Evolutionary conservation across 2,329 filamentous ascomycete genomes (phyloP).

Genomic region (Paracoccidioides brasiliensis): DNA sequence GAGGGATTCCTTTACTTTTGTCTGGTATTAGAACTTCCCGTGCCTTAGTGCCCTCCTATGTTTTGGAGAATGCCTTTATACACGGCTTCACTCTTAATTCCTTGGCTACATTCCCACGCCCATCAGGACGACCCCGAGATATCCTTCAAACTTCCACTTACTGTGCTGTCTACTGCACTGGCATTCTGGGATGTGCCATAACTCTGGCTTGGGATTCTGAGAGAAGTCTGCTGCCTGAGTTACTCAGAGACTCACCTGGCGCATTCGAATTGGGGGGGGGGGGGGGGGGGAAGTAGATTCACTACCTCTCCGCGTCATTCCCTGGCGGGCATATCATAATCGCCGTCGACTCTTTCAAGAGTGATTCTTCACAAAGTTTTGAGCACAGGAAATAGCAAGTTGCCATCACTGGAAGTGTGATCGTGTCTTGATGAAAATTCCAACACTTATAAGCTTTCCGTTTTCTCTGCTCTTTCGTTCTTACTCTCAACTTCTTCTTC

Average conservation of each 20-base stretch:
- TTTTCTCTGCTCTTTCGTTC: not conserved
- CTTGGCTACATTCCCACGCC: not conserved
- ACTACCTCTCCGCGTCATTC: not conserved
- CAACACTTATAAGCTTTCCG: not conserved
- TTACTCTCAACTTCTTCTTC: not conserved
- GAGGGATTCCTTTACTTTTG: not conserved
- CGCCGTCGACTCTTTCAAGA: not conserved
- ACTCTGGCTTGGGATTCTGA: not conserved
- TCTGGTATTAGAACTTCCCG: not conserved
- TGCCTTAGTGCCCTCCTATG: not conserved
- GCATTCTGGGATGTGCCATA: not conserved
- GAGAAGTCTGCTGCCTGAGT: not conserved
- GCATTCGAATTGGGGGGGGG: no score
- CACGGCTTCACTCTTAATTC: not conserved
- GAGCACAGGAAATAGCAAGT: not conserved
- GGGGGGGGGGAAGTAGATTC: not conserved
- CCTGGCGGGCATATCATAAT: not conserved
- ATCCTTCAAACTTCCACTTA: not conserved
- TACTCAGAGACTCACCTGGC: not conserved
- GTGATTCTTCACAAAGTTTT: not conserved
- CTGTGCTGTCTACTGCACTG: not conserved
- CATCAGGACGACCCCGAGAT: not conserved
- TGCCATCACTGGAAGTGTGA: not conserved
- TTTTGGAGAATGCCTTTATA: conserved; percentile 1
- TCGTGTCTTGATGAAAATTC: not conserved